Evolutionary conservation across 805 yeast genomes (phyloP), one percentile per base, ranked within the genome.

Genomic region (Wickerhamia fluorescens): DNA sequence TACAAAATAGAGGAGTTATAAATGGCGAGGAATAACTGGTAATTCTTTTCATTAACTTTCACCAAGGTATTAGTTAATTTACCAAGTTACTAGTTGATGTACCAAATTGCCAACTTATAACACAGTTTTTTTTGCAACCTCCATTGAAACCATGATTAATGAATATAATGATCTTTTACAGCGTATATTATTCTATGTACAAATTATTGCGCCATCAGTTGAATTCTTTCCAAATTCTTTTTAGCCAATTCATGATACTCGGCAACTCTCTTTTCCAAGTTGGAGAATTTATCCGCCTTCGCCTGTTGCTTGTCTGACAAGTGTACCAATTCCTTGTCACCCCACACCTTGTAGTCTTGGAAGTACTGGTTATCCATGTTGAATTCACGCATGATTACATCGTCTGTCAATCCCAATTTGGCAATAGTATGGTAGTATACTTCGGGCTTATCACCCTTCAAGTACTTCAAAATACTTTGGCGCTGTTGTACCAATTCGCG

Each of bases 401-500:
- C 78, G 56, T 89, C 97, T 23, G 82, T 75, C 38, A 89, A 67
- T 1, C 97, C 98, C 31, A 89, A 66, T 56, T 86, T 87, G 45
- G 81, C 82, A 37, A 89, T 76, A 25, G 94, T 68, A 78, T 86
- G 78, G 56, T 71, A 85, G 61, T 92, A 89, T 45, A 78, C 71
- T 53, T 84, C 73, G 10, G 96, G 86, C 39, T 85, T 62, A 48
- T 74, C 81, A 49, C 71, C 73, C 55, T 87, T 87, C 58, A 92
- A 68, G 52, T 89, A 92, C 56, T 77, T 75, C 44, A 89, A 67
- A 23, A 82, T 71, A 43, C 73, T 72, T 58, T 88, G 96, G 61
- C 98, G 78, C 45, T 80, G 77, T 56, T 89, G 97, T 14, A 88
- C 95, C 50, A 83, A 52, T 67, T 80, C 79, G 56, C 95, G 77